Evolutionary conservation across 1,284 basidiomycete species (phyloP).

Genomic region (Ceratobasidium sp.): DNA sequence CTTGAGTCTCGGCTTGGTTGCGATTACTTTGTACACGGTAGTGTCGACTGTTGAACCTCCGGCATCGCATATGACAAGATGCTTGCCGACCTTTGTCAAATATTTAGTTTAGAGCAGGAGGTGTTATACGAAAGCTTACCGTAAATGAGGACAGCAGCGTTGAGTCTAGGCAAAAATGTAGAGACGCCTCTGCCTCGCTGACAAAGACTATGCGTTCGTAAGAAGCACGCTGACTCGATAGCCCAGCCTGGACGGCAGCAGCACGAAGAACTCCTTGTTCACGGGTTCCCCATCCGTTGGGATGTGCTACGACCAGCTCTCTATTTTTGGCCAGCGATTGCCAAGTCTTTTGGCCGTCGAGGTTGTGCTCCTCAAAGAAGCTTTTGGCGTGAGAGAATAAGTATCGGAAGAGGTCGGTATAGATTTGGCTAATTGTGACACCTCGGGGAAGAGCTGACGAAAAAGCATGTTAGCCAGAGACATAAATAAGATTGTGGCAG

Average conservation of each 20-base stretch:
- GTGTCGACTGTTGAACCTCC: conserved; percentile 28
- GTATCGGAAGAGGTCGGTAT: conserved; percentile 33
- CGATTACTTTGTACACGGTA: neutral
- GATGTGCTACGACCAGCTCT: conserved; percentile 39
- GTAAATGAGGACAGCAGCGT: neutral
- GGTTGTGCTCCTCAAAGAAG: conserved; percentile 27
- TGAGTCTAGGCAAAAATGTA: conserved; percentile 45
- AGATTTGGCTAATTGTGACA: conserved; percentile 11
- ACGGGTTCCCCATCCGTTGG: conserved; percentile 43
- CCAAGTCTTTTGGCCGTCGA: conserved; percentile 32
- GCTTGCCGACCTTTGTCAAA: neutral
- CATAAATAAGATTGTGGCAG: neutral
- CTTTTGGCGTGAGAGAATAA: conserved; percentile 30
- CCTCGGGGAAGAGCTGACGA: conserved; percentile 12
- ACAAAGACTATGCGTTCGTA: conserved; percentile 34
- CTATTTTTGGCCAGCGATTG: neutral
- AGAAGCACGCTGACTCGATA: neutral
- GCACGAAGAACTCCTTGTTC: conserved; percentile 43
- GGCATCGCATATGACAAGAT: conserved; percentile 11
- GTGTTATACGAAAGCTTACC: neutral
- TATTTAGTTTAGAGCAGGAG: neutral
- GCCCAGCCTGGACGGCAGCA: conserved; percentile 24
- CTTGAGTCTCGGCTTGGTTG: neutral
- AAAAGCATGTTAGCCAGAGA: neutral
- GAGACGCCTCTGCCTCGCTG: conserved; percentile 47